Evolutionary conservation across 2,329 filamentous ascomycete species (phyloP).

Genomic region (Didymella arachidicola): DNA sequence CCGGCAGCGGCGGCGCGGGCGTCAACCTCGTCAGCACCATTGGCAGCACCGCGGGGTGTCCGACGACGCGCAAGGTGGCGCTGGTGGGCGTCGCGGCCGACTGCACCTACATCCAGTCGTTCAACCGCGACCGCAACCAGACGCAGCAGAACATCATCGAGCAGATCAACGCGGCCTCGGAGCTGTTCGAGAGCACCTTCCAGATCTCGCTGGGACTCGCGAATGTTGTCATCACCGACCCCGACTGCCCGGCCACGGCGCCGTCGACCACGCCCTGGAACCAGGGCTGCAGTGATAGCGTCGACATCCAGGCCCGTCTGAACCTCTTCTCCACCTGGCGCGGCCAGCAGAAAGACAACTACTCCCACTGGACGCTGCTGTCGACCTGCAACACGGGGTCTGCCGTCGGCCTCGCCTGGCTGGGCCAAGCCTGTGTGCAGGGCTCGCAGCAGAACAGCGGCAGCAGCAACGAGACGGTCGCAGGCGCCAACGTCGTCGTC

Average conservation of each 20-base stretch:
- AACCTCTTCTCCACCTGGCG: conserved; percentile 92
- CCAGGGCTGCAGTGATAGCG: conserved; percentile 68
- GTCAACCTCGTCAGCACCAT: conserved; percentile 82
- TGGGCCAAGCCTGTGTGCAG: conserved; percentile 82
- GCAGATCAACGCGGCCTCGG: conserved; percentile 85
- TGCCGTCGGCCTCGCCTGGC: conserved; percentile 91
- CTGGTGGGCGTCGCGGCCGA: conserved; percentile 92
- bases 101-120: conserved; percentile 81
- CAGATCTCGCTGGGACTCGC: conserved; percentile 92
- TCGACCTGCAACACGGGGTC: conserved; percentile 81
- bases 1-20: conserved; percentile 76
- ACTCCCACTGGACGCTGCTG: conserved; percentile 93
- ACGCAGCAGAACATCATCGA: conserved; percentile 78
- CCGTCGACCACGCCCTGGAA: conserved; percentile 82
- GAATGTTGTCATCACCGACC: conserved; percentile 80
- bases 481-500: conserved; percentile 88
- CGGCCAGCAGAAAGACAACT: conserved; percentile 75
- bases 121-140: conserved; percentile 74
- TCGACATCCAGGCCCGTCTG: conserved; percentile 77
- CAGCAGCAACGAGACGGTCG: conserved; percentile 72
- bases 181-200: conserved; percentile 87
- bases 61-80: conserved; percentile 87
- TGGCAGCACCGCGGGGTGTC: conserved; percentile 84
- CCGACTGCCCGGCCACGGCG: conserved; percentile 75
- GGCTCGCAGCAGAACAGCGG: conserved; percentile 57